Conservation (phyloP, 2,329 filamentous ascomycete species). For the Hortaea sp. region DNA sequence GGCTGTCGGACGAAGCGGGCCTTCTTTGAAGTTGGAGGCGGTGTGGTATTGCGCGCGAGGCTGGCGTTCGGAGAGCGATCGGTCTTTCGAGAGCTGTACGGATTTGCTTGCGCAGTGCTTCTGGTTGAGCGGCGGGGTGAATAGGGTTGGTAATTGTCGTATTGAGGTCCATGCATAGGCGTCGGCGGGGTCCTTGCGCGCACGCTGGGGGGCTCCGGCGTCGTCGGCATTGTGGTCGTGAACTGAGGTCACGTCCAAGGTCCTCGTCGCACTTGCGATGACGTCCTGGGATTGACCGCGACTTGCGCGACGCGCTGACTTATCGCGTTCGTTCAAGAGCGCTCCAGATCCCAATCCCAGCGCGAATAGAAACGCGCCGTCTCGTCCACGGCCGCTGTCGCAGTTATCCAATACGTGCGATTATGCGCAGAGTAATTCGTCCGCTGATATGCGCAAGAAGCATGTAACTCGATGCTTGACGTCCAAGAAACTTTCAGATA, state of each 20-base stretch:
- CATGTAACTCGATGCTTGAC: too few relatives aligned
- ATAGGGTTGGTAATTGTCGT: constrained; percentile 63
- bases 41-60: constrained; percentile 11
- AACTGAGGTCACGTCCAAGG: neutral
- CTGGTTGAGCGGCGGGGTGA: constrained; percentile 31
- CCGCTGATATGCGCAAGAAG: too few relatives aligned
- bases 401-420: too few relatives aligned
- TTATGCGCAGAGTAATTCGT: too few relatives aligned
- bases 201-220: constrained; percentile 32
- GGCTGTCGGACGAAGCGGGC: constrained; percentile 33
- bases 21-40: constrained; percentile 23
- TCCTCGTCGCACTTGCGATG: too few relatives aligned
- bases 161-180: constrained; percentile 53
- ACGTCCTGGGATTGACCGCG: too few relatives aligned
- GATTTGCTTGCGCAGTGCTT: constrained; percentile 29
- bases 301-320: too few relatives aligned
- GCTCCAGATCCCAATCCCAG: too few relatives aligned
- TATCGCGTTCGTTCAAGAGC: too few relatives aligned
- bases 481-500: too few relatives aligned
- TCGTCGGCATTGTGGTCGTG: constrained; percentile 5
- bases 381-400: too few relatives aligned
- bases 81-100: constrained; percentile 32
- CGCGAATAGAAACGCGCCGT: too few relatives aligned
- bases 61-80: constrained; percentile 11
- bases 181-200: constrained; percentile 61